Conservation (phyloP, 768 basidiomycete genomes). For the Mycena leptocephala region DNA sequence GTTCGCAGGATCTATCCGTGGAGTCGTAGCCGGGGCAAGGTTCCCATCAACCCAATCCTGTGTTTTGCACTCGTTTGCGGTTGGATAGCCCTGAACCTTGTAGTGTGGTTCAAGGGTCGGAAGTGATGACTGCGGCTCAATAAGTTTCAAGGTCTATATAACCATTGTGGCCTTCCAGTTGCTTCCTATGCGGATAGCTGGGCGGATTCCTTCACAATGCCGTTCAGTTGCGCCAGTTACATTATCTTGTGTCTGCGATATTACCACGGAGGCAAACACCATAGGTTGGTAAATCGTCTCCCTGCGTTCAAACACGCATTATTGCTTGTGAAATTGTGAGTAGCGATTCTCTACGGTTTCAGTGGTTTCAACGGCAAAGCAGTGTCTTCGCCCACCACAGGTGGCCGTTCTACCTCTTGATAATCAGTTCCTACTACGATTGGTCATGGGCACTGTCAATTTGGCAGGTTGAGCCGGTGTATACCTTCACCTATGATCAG, state of each 20-base stretch:
- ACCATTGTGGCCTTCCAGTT: not conserved
- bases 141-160: not conserved
- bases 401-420: not conserved
- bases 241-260: too few relatives aligned
- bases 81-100: not conserved
- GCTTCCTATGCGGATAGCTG: too few relatives aligned
- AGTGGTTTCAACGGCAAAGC: not conserved
- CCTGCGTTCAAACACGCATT: too few relatives aligned
- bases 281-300: too few relatives aligned
- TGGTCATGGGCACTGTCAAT: not conserved
- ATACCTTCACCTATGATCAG: not conserved
- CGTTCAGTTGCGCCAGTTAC: too few relatives aligned
- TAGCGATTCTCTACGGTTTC: too few relatives aligned
- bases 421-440: not conserved
- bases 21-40: not conserved
- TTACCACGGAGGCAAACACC: too few relatives aligned
- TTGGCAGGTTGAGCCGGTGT: not conserved
- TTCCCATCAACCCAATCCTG: not conserved
- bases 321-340: too few relatives aligned
- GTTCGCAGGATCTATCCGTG: not conserved
- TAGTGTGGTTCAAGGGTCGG: constrained; percentile 8
- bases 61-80: not conserved
- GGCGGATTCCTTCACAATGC: too few relatives aligned
- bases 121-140: not conserved
- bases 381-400: not conserved